A percentile compares a stretch with the other conserved stretches of the same genome.
These are phyloP conservation scores for Phytophthora melonis DNA, from an alignment of 352 stramenopile genomes.

Conservation along the genomic window DNA sequence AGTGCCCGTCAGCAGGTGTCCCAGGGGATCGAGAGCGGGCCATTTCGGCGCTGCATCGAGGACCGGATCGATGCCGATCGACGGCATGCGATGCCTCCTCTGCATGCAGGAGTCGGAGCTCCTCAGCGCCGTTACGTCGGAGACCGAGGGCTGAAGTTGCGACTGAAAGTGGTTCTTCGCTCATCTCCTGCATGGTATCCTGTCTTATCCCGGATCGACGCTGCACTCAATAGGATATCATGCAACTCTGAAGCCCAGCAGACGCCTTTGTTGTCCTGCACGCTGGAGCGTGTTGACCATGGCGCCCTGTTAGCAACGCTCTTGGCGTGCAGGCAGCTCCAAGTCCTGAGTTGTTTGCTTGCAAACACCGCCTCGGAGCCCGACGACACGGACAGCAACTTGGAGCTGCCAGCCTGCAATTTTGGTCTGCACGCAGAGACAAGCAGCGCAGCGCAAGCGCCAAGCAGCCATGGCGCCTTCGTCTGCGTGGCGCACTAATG, in stretches of 20 bases:
- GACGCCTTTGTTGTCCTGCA: not conserved
- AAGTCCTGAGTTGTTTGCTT: not conserved
- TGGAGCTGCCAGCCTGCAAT: not conserved
- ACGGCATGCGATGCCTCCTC: constrained; percentile 1
- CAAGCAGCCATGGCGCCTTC: constrained; percentile 3
- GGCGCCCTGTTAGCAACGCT: not conserved
- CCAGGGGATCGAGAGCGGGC: not conserved
- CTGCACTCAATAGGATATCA: not conserved
- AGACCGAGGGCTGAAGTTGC: constrained; percentile 8
- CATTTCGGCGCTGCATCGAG: constrained; percentile 15
- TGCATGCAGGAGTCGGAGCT: not conserved
- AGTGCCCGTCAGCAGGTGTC: constrained; percentile 17
- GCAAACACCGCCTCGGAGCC: not conserved
- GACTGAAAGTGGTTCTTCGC: not conserved
- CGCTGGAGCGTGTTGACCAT: not conserved
- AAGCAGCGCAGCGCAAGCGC: not conserved
- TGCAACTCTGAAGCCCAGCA: not conserved
- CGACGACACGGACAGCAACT: not conserved
- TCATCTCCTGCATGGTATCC: not conserved
- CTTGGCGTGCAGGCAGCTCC: not conserved
- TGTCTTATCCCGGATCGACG: constrained; percentile 2
- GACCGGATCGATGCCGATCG: not conserved
- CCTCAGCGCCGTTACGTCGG: constrained; percentile 5
- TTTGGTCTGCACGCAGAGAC: constrained; percentile 1
- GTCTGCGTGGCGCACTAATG: not conserved